Base-by-base conservation (phyloP, 768 basidiomycete species). In the Lentinula raphanica region DNA sequence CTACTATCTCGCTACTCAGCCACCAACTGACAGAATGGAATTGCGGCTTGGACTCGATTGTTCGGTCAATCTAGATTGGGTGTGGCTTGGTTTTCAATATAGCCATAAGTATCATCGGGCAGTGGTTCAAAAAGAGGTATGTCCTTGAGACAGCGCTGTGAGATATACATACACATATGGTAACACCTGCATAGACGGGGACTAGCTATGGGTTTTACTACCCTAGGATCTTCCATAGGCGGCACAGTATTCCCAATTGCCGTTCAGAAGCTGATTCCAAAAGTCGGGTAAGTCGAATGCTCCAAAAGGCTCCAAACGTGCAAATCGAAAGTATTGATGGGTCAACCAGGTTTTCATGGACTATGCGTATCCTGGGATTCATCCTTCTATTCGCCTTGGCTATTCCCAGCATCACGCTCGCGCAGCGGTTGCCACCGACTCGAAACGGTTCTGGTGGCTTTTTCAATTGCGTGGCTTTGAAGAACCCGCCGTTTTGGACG, bases 291-390 rank as follows among this genome's bases (percentile, higher is more conserved):
- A 27, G 68, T 51, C n/a, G n/a, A 76, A 84, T 25, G 27, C 3
- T 17, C 39, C n/a, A 6, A 32, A 13, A n/a, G 1, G 13, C 1
- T 31, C 15, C 21, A 31, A 15, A 3, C n/a, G 27, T 13, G 9
- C 21, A 31, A 17, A 13, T 25, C 31, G 19, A 0, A 19, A 11
- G 8, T 13, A 17, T 23, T 13, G 11, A 49, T 4, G 12, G 19
- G 7, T 39, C 40, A n/a, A 17, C 17, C 23, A 51, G 28, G 13
- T 91, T 91, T 67, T 74, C 74, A 61, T 91, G 88, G 89, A 87
- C 89, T 0, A 82, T 88, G 78, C 78, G 90, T 11, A 80, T 86
- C 29, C 69, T 90, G 39, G 88, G 83, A 3, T 84, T 90, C 61
- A 80, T 88, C 9, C 67, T 90, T 0, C 58, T 87, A 1, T 61